Conservation (phyloP, 768 basidiomycete genomes). For the Tricholoma bakamatsutake region DNA sequence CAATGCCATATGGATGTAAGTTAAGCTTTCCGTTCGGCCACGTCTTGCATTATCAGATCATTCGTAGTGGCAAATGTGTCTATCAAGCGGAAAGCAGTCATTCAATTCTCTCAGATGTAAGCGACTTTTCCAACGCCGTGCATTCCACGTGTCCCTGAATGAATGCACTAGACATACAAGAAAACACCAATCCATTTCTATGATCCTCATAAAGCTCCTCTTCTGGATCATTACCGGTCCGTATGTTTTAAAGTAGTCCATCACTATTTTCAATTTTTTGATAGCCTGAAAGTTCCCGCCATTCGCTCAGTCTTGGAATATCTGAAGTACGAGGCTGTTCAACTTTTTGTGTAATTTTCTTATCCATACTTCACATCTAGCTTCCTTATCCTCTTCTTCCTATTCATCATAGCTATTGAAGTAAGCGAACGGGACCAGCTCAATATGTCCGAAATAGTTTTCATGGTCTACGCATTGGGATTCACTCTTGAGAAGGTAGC, state of each 20-base stretch:
- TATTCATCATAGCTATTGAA: constrained; percentile 80
- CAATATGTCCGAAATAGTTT: constrained; percentile 62
- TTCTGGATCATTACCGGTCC: constrained; percentile 94
- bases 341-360: neutral
- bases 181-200: constrained; percentile 88
- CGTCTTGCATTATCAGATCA: neutral
- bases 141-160: neutral
- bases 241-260: constrained; percentile 9
- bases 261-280: neutral
- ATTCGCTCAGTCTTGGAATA: constrained; percentile 90
- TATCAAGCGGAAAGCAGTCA: constrained; percentile 87
- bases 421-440: constrained; percentile 53
- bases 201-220: constrained; percentile 87
- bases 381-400: constrained; percentile 74
- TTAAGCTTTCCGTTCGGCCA: constrained; percentile 6
- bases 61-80: constrained; percentile 76
- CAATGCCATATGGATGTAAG: constrained; percentile 72
- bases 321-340: constrained; percentile 48
- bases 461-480: constrained; percentile 77
- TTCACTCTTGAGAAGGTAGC: constrained; percentile 92
- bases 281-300: constrained; percentile 86
- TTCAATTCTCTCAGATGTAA: constrained; percentile 84
- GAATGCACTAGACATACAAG: constrained; percentile 73
- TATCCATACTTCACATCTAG: constrained; percentile 26
- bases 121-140: constrained; percentile 12